Evolutionary conservation across 169 alveolate genomes (phyloP).

Genomic region (Plasmodium coatneyi): DNA sequence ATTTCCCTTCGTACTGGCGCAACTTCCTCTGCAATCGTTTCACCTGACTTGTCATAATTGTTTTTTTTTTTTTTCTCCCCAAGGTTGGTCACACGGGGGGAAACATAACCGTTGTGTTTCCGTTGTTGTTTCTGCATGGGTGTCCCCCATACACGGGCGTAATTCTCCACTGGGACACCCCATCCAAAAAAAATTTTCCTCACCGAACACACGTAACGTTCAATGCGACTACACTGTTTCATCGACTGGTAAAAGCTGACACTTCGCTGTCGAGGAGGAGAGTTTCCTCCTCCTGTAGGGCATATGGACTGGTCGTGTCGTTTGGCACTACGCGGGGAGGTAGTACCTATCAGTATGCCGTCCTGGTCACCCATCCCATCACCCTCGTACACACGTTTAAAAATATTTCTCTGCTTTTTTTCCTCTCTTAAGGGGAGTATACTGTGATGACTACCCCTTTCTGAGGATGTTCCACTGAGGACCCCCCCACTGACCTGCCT

Average conservation of each 20-base stretch:
- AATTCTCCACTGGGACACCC: background rate
- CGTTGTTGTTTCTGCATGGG: background rate
- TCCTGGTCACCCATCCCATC: background rate
- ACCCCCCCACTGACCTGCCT: background rate
- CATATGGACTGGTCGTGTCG: background rate
- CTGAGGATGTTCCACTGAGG: background rate
- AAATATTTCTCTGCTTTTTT: background rate
- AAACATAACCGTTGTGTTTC: background rate
- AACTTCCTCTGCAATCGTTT: background rate
- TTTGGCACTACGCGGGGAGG: background rate
- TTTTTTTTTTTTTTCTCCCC: background rate
- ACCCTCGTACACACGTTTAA: background rate
- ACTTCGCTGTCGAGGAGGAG: background rate
- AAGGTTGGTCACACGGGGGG: background rate
- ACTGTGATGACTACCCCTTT: background rate
- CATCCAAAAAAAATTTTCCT: background rate
- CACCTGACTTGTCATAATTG: background rate
- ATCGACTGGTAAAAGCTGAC: background rate
- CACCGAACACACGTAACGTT: slow-evolving; percentile 1
- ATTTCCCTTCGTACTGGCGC: background rate
- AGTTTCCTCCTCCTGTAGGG: background rate
- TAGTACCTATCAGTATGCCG: background rate
- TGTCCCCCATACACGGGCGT: too few relatives aligned
- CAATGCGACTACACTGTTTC: background rate
- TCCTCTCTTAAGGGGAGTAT: background rate